Evolutionary conservation across 1,284 basidiomycete genomes (phyloP).

Genomic region (Ustilago cynodontis): DNA sequence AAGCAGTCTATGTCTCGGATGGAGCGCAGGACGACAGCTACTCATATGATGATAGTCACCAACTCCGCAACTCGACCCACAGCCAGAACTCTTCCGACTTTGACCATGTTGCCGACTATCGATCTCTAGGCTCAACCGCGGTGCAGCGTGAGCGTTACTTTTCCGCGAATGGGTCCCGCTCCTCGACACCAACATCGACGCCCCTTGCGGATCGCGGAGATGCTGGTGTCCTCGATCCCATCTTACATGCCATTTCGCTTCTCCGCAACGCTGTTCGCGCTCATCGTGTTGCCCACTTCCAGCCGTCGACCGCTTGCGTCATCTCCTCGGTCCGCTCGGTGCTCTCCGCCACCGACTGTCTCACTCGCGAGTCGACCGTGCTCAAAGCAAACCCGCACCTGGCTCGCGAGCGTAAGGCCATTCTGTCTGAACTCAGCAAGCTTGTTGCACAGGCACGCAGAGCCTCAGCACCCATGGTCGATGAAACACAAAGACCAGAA

Average conservation of each 20-base stretch:
- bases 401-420: conserved; percentile 82
- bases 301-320: conserved; percentile 78
- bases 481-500: conserved; percentile 65
- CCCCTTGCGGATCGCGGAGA: conserved; percentile 34
- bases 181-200: conserved; percentile 48
- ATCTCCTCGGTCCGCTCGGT: conserved; percentile 94
- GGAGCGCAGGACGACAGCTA: conserved; percentile 37
- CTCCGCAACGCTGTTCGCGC: conserved; percentile 85
- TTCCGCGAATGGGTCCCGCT: conserved; percentile 40
- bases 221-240: conserved; percentile 70
- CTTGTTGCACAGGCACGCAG: conserved; percentile 86
- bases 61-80: conserved; percentile 19
- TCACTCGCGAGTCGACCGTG: conserved; percentile 83
- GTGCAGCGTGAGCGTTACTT: conserved; percentile 34
- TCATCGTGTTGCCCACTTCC: conserved; percentile 82
- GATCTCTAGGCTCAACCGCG: neutral
- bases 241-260: conserved; percentile 85
- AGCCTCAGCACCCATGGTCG: conserved; percentile 72
- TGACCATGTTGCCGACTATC: conserved; percentile 26
- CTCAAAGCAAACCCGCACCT: conserved; percentile 79
- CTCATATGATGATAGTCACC: conserved; percentile 24
- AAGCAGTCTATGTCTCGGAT: conserved; percentile 49
- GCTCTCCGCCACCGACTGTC: conserved; percentile 84
- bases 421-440: conserved; percentile 83
- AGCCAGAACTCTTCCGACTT: conserved; percentile 27